Base-by-base conservation (phyloP, 257 asterid genomes). In the Nicotiana sylvestris region DNA sequence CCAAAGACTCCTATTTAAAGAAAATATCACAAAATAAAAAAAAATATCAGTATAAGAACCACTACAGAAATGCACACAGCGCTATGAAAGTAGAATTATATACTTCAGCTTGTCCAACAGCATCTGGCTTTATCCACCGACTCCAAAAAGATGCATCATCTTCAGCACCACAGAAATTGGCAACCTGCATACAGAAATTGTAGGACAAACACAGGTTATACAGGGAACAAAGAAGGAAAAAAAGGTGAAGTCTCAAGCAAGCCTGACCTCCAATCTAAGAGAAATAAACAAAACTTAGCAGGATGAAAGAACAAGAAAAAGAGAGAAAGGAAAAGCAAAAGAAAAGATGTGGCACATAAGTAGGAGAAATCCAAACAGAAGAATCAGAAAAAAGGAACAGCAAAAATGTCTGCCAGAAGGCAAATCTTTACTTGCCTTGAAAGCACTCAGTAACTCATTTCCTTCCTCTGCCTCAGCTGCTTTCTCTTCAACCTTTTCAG, bases 131-230 rank as follows among this genome's bases (percentile, higher is more conserved):
- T 89, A 96, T 96, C 99, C 94, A 93, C 86, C 99, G 96, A 88
- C 98, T 94, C 99, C 99, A 96, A 80, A 96, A 96, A 80, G 95
- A 90, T 69, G 98, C 97, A 86, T 94, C 99, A 83, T 96, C 98
- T 89, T 96, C 99, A 87, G 97, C 91, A 86, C 94, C 89, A 82
- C 95, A 89, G 88, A 96, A 96, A 86, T 94, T 94, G 67, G 99
- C 99, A 76, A 96, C 99, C 99, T 96, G 89, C 83, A 87, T 17
- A 76, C 27, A 29, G 29, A 76, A 76, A 51, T 51, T 51, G 65
- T 17, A 51, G 18, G 58, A 53, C 58, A 29, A 76, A 21, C 46
- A 76, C 2, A n/a, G 27, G 29, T 76, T 76, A 76, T 76, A 51
- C 64, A 51, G 16, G 16, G 9, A 53, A 16, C 32, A 6, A 68